Evolutionary conservation across 2,329 filamentous ascomycete genomes (phyloP), one percentile per base, ranked within the genome.

Genomic region (Atkinsonella hypoxylon): DNA sequence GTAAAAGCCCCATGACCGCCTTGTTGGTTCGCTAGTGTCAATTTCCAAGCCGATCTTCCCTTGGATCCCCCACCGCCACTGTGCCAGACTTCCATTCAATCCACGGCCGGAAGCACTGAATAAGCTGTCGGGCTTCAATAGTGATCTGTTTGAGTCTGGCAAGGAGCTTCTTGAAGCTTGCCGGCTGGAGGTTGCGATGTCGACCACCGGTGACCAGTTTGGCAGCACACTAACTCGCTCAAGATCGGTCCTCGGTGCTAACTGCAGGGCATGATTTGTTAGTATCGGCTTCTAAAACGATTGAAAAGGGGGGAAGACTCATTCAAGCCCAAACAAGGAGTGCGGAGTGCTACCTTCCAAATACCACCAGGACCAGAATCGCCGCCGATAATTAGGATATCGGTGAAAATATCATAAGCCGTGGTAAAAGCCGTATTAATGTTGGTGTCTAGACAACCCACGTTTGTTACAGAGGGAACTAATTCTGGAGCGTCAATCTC

Each of bases 401-500:
- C 90, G 2, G 82, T 81, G 52, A 78, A 81, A 36, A 75, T 70
- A 55, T 80, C 78, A 45, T 78, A 81, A n/a, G 87, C 73, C 49
- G 82, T 86, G 48, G 89, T 85, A 63, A 97, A 94, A 2, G 89
- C 89, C 2, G 78, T 82, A 52, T 89, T 85, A 45, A 95, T 84
- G 53, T 86, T 87, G 59, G 85, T 85, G 48, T 75, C 56, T 87
- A 81, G 47, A 30, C 76, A 75, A 8, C 85, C 85, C 51, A 87
- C 74, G 49, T 77, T 73, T 44, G 76, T 74, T 49, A 76, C 71
- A 40, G 74, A 72, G 48, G 76, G 72, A 49, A 83, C 64, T 56
- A 78, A 70, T 44, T 74, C 77, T 55, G 70, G 71, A 6, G 75
- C 74, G 42, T 79, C 77, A 52, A 88, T 80, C 56, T 89, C 82